Percentiles rank a stretch among this genome's conserved stretches.
These are phyloP conservation scores for Ceratobasidium sp. DNA, from an alignment of 1,284 basidiomycete genomes.

Conservation along the genomic window DNA sequence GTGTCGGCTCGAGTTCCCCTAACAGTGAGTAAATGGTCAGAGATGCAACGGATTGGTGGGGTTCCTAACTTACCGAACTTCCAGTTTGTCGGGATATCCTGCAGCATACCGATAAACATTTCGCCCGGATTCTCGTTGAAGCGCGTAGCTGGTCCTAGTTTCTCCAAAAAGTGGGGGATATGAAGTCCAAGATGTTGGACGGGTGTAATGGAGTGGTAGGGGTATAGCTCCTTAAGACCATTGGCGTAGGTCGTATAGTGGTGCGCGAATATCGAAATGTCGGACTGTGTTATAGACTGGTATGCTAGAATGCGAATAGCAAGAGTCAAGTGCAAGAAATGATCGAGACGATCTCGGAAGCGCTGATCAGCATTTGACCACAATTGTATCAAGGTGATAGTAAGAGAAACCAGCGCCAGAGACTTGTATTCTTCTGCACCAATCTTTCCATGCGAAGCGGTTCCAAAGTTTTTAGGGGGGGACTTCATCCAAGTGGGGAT, in stretches of 20 bases:
- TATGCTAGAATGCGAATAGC: neutral
- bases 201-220: neutral
- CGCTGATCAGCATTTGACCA: constrained; percentile 16
- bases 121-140: constrained; percentile 33
- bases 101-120: constrained; percentile 43
- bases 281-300: neutral
- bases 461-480: constrained; percentile 35
- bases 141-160: neutral
- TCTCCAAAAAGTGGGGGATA: neutral
- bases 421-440: constrained; percentile 50
- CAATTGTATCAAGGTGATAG: constrained; percentile 41
- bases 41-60: neutral
- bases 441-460: constrained; percentile 38
- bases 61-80: constrained; percentile 27
- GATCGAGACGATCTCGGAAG: neutral
- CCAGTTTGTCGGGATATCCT: constrained; percentile 30
- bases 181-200: neutral
- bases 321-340: constrained; percentile 1
- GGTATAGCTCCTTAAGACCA: neutral
- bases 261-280: neutral
- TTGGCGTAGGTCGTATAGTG: neutral
- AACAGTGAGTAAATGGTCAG: too few species aligned
- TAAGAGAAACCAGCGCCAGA: constrained; percentile 42
- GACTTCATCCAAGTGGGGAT: constrained; percentile 40
- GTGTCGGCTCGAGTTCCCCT: constrained; percentile 17